phyloP scores from a whole-genome alignment of 345 rosid species.

The Eucalyptus regnans region DNA sequence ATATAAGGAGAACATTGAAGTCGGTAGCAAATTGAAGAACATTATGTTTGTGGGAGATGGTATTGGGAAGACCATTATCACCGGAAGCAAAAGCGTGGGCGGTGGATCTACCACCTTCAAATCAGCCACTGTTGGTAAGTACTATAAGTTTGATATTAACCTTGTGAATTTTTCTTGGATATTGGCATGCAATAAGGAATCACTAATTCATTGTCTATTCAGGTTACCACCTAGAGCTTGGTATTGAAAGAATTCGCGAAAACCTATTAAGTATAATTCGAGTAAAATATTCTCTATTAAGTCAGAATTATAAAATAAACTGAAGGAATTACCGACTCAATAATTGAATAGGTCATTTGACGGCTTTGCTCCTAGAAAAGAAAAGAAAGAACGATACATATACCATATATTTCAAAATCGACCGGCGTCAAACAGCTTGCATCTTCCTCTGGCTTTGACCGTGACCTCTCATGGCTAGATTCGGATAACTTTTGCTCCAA shows the following conservation, averaged over 20 bases:
- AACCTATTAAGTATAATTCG: not conserved
- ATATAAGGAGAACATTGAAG: slow-evolving; percentile 57
- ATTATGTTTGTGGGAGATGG: slow-evolving; percentile 89
- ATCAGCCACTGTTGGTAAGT: slow-evolving; percentile 91
- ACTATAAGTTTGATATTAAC: not conserved
- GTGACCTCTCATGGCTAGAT: too few species aligned
- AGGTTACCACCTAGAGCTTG: not conserved
- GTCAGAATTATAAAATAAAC: not conserved
- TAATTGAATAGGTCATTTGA: not conserved
- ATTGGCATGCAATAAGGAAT: not conserved
- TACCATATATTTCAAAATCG: too few species aligned
- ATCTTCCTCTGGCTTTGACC: too few species aligned
- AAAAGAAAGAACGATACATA: not conserved
- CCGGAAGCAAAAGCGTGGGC: slow-evolving; percentile 86
- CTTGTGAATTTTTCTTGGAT: too few species aligned
- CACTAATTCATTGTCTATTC: not conserved
- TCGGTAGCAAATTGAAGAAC: slow-evolving; percentile 27
- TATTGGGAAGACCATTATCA: slow-evolving; percentile 54
- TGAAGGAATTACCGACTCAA: not conserved
- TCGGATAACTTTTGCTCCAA: too few species aligned
- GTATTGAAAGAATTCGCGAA: not conserved
- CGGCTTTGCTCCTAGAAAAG: not conserved
- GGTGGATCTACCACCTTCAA: slow-evolving; percentile 82
- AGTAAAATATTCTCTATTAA: not conserved
- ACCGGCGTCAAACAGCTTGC: too few species aligned